Base-by-base conservation (phyloP, 192 early-diverging fungal genomes). In the Lobosporangium transversale region DNA sequence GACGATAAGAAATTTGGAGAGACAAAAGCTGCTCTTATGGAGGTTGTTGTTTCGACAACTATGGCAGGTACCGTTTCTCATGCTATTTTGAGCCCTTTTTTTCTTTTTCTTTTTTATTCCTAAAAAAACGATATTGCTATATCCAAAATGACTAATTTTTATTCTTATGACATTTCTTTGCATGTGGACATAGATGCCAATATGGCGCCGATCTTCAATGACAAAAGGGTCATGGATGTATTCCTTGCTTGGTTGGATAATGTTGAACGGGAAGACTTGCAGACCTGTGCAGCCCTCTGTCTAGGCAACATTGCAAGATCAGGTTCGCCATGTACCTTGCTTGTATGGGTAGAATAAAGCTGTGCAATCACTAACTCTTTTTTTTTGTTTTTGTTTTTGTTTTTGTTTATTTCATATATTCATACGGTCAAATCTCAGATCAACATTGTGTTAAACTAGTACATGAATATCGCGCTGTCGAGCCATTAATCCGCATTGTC, bases 271-370 rank as follows among this genome's bases (percentile, higher is more conserved):
- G 71, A 80, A 36, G 83, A 85, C 44, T 68, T 85, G 58, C 83
- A 85, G 55, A 65, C 68, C 24, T 82, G 80, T 37, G 89, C 90
- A 1, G 86, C 85, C 1, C 83, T 91, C 57, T 87, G 84, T 18
- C 55, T 93, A 47, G 91, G 90, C 40, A 93, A 93, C 54, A 70
- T 93, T 48, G 91, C 91, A 36, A 80, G 91, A 58, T 87, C 84
- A 55, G 86, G 84, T 83, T 67, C 29, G 27, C 36, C 42, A 65
- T 53, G 29, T 40, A 18, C 40, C 15, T n/a, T n/a, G n/a, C n/a
- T n/a, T n/a, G n/a, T n/a, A n/a, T n/a, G n/a, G n/a, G n/a, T n/a
- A n/a, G n/a, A n/a, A n/a, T n/a, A n/a, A n/a, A n/a, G n/a, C n/a
- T n/a, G n/a, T n/a, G n/a, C n/a, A n/a, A n/a, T n/a, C n/a, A n/a